These are phyloP conservation scores for Trypanosomatidae sp. DNA, from an alignment of 208 protist genomes.

Conservation along the genomic window DNA sequence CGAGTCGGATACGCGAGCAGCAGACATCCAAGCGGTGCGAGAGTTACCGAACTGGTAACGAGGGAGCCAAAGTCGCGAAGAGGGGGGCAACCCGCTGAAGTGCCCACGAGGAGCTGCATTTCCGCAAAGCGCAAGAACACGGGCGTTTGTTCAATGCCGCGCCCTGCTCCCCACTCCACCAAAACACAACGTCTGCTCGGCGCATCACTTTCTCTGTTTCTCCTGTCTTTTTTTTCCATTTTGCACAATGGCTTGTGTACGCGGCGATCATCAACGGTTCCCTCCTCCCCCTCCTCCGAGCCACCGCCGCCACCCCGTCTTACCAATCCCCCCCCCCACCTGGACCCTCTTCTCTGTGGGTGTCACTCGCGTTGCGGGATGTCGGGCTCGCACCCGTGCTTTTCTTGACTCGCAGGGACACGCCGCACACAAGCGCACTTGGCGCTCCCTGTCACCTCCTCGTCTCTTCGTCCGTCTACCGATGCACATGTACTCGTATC, in stretches of 20 bases:
- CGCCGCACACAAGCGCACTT: no score
- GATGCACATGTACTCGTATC: not conserved
- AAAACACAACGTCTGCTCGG: not conserved
- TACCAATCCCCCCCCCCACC: no score
- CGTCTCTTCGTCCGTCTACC: not conserved
- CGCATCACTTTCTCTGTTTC: not conserved
- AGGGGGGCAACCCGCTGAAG: not conserved
- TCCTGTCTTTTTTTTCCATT: not conserved
- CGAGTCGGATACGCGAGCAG: slow-evolving; percentile 13
- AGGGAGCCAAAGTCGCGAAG: not conserved
- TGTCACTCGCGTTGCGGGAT: no score
- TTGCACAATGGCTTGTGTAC: not conserved
- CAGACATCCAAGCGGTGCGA: slow-evolving; percentile 40
- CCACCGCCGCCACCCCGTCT: no score
- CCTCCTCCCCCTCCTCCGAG: no score
- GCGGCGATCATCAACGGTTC: not conserved
- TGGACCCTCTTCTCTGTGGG: no score
- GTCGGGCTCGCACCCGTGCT: no score
- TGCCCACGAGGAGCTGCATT: not conserved
- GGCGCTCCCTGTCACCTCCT: not conserved
- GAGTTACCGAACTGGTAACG: slow-evolving; percentile 43
- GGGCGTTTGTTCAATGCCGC: not conserved
- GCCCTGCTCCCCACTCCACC: not conserved
- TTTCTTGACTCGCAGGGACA: no score
- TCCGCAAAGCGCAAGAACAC: not conserved